These are phyloP conservation scores for Fraxinus platypoda DNA, from an alignment of 305 asterid species.

Conservation along the genomic window DNA sequence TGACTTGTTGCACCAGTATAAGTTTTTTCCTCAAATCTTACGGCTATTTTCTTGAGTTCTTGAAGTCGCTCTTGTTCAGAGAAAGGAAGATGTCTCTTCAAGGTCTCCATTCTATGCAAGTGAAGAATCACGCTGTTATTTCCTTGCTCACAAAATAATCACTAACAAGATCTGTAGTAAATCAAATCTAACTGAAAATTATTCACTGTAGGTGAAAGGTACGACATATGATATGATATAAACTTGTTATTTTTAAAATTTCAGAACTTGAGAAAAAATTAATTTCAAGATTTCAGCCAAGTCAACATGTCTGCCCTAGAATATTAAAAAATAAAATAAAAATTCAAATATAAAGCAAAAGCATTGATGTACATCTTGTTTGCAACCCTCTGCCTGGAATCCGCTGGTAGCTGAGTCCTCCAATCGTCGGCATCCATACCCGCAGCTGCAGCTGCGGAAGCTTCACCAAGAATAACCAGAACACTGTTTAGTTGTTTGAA, in stretches of 20 bases:
- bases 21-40: conserved; percentile 69
- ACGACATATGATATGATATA: neutral
- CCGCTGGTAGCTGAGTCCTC: conserved; percentile 63
- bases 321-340: neutral
- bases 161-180: neutral
- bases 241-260: neutral
- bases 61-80: conserved; percentile 61
- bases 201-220: neutral
- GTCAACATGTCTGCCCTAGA: neutral
- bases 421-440: conserved; percentile 68
- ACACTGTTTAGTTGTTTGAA: neutral
- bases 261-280: neutral
- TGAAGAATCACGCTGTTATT: conserved; percentile 11
- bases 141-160: conserved; percentile 8
- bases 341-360: neutral
- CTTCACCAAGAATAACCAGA: neutral
- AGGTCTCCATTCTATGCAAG: conserved; percentile 54
- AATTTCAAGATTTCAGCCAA: neutral
- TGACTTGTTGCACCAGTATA: conserved; percentile 66
- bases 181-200: neutral
- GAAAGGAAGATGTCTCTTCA: conserved; percentile 70
- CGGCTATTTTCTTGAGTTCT: conserved; percentile 62
- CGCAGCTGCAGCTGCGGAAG: conserved; percentile 19
- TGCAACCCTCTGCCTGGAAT: conserved; percentile 73
- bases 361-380: conserved; percentile 51